Evolutionary conservation across 179 eudicot genomes (phyloP), one percentile per base, ranked within the genome.

Genomic region (Actinidia polygama): DNA sequence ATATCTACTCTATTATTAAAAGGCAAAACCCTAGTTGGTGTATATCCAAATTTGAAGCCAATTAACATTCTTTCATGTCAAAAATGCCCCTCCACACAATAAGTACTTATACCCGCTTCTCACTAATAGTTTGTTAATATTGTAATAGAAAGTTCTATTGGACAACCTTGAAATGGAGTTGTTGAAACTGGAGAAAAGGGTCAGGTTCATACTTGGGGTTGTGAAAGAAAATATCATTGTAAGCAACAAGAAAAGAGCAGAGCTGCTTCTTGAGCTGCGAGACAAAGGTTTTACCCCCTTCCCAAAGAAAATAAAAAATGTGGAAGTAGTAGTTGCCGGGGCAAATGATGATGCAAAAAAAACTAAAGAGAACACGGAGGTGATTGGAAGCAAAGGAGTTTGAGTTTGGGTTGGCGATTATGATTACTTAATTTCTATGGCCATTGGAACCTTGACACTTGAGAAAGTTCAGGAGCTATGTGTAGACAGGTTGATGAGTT

Each of bases 181-280:
- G 81, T 57, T 86, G 69, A 95, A 87, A 82, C 80, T 94, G 73
- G 91, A 90, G 50, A 94, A 96, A 87, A 96, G 89, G 86, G 93
- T 92, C 7, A 86, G 97, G 83, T 96, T 96, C 79, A 94, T 96
- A 62, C 91, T 89, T 21, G 93, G 89, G 77, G 99, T 94, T 79
- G 98, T 96, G 70, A 93, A 90, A 59, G 96, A 90, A 44, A 94
- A 91, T 67, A 90, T 96, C 80, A 83, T 92, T 10, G 97, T 93
- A 83, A 89, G 88, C 91, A 96, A 91, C 85, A 90, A 93, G 83
- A 96, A 90, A 87, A 92, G 90, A 85, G 96, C 91, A 19, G 98
- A 91, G 68, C 80, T 96, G 86, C 90, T 91, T 50, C 81, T 85
- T 54, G 99, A 96, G 79, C 84, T 96, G 87, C 87, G 88, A 46